Evolutionary conservation across 2,329 filamentous ascomycete genomes (phyloP).

Genomic region (Graphiopsis chlorocephala): DNA sequence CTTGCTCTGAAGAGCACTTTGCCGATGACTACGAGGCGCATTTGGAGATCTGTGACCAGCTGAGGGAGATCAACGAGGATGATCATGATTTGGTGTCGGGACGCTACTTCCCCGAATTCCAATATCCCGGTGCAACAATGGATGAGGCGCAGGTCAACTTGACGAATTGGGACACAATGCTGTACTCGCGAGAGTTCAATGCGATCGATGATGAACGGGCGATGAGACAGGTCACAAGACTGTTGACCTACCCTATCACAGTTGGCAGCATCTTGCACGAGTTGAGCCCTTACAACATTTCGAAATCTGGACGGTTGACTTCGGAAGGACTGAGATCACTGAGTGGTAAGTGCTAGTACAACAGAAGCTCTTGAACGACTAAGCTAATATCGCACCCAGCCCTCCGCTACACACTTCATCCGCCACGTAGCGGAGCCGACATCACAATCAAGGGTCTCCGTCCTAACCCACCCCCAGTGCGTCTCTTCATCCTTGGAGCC

Average conservation of each 20-base stretch:
- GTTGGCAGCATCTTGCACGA: slow-evolving; percentile 91
- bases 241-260: slow-evolving; percentile 91
- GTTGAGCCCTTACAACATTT: slow-evolving; percentile 84
- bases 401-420: slow-evolving; percentile 89
- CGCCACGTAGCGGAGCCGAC: slow-evolving; percentile 74
- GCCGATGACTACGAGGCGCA: slow-evolving; percentile 93
- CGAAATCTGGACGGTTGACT: slow-evolving; percentile 72
- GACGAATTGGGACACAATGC: slow-evolving; percentile 96
- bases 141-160: slow-evolving; percentile 94
- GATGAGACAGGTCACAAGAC: slow-evolving; percentile 87
- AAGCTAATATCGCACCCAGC: slow-evolving; percentile 50
- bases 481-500: slow-evolving; percentile 89
- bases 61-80: slow-evolving; percentile 94
- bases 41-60: slow-evolving; percentile 84
- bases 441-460: slow-evolving; percentile 73
- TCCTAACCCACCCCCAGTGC: slow-evolving; percentile 80
- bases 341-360: slow-evolving; percentile 62
- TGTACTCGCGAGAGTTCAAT: slow-evolving; percentile 88
- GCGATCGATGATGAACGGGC: slow-evolving; percentile 88
- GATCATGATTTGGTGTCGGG: slow-evolving; percentile 92
- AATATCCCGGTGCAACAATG: slow-evolving; percentile 84
- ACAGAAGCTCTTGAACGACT: neutral
- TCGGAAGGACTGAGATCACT: slow-evolving; percentile 90
- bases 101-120: slow-evolving; percentile 88
- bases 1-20: slow-evolving; percentile 94